Evolutionary conservation across 169 alveolate species (phyloP), one percentile per base, ranked within the genome.

Genomic region (Plasmodium inui): DNA sequence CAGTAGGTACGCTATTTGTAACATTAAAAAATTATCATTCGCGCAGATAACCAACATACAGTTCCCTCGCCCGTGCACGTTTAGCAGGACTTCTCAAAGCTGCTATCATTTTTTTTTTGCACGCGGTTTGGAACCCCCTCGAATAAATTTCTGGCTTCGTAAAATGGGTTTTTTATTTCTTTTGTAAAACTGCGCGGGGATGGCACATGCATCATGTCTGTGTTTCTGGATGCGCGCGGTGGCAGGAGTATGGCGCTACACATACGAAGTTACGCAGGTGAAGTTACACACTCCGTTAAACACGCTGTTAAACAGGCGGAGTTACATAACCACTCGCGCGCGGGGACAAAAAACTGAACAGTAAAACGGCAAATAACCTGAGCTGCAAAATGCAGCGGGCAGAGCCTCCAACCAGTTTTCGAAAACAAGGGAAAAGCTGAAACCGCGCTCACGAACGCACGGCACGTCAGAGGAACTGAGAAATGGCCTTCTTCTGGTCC

Each of bases 401-500:
- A 61, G 32, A 26, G 2, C 74, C 32, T 61, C 34, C 28, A 61
- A n/a, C 14, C 26, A 61, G 74, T 61, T 61, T 26, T 61, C 32
- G 37, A 61, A 26, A 61, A 61, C 26, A 61, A 10, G 74, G 39
- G 76, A 34, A 14, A 55, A n/a, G 37, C 26, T 61, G 8, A 12
- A 55, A 73, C 86, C n/a, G 17, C 12, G 17, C 10, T 2, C 10
- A 53, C 57, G 19, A 7, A 34, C 1, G 90, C n/a, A 37, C 26
- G 19, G 19, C 12, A 91, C 28, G 82, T 95, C 82, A 70, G 55
- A 93, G 84, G 26, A 97, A 96, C 70, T 96, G 97, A 61, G 95
- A 92, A 19, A 97, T 80, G 22, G 95, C 93, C 26, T 92, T 80
- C 28, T 92, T 95, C 76, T 97, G 98, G 8, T 82, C 95, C 32